Conservation (phyloP, 2,329 filamentous ascomycete species). For the Aspergillus amoenus region DNA sequence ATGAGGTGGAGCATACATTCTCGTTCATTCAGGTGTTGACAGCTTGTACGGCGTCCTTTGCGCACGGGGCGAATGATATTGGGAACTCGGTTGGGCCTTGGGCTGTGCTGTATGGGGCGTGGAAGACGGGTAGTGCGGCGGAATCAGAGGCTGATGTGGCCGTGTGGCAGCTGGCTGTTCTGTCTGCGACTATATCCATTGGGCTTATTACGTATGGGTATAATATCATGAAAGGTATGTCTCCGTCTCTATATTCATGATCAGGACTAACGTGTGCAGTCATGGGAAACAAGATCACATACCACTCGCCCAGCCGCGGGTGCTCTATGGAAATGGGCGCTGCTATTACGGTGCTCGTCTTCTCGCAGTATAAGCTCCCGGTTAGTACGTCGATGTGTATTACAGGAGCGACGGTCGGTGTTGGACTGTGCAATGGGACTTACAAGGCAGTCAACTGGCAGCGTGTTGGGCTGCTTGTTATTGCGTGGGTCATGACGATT, state of each 20-base stretch:
- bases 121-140: constrained; percentile 62
- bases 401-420: constrained; percentile 74
- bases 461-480: constrained; percentile 65
- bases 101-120: constrained; percentile 69
- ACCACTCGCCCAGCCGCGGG: constrained; percentile 59
- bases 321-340: constrained; percentile 80
- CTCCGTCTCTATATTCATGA: too few relatives aligned
- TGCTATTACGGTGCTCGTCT: constrained; percentile 72
- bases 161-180: constrained; percentile 73
- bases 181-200: constrained; percentile 61
- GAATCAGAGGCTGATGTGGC: constrained; percentile 65
- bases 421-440: constrained; percentile 73
- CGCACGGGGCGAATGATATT: constrained; percentile 74
- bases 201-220: constrained; percentile 75
- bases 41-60: constrained; percentile 52
- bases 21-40: constrained; percentile 57
- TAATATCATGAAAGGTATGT: constrained; percentile 77
- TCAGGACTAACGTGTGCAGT: constrained; percentile 46
- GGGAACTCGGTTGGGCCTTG: constrained; percentile 69
- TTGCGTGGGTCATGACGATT: constrained; percentile 68
- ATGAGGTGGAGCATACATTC: constrained; percentile 65
- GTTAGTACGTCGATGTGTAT: constrained; percentile 80
- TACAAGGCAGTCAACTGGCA: constrained; percentile 74
- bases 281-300: constrained; percentile 80
- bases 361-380: constrained; percentile 72